Base-by-base conservation (phyloP, 2,329 filamentous ascomycete genomes). In the Diplodia seriata region DNA sequence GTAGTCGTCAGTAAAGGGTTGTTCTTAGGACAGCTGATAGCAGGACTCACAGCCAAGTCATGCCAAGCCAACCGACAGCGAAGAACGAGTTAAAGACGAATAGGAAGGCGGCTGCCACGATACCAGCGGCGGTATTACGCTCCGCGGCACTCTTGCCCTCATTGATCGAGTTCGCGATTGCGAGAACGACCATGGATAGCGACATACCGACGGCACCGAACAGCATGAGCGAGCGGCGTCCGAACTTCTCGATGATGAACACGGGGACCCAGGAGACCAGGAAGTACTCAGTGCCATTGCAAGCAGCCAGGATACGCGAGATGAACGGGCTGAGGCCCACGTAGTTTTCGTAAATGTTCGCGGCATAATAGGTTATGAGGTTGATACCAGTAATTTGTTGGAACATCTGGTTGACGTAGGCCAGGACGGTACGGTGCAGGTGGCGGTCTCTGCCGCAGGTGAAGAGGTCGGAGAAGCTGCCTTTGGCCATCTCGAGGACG, bases 51-150 rank as follows among this genome's bases (percentile, higher is more conserved):
- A 68, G 68, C 76, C 76, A 95, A 91, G 76, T 96, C 86, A 74
- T 85, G 77, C 86, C 86, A 82, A 74, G 84, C 93, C 92, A 97
- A 71, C 92, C 96, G 71, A 87, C 87, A 69, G 92, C 93, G 78
- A 97, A 97, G 85, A 91, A 95, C 84, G 91, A 92, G 84, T 97
- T 94, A 85, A 93, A 95, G 81, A 97, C 91, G 81, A 90, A 91
- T 76, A 97, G 94, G 83, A 96, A 94, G 70, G 96, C 92, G 85
- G 93, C 81, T 20, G 80, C 78, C 5, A 68, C 67, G 36, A 70
- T 64, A 29, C 59, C 61, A 18, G 61, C 68, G 12, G 31, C 67
- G 20, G 67, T 53, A n/a, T 70, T 68, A n/a, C 56, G 31, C 12
- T 61, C 65, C 6, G 20, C 56, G 9, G 20, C 67, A 4, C n/a